Evolutionary conservation across 2,329 filamentous ascomycete genomes (phyloP).

Genomic region (Scleromitrula shiraiana): DNA sequence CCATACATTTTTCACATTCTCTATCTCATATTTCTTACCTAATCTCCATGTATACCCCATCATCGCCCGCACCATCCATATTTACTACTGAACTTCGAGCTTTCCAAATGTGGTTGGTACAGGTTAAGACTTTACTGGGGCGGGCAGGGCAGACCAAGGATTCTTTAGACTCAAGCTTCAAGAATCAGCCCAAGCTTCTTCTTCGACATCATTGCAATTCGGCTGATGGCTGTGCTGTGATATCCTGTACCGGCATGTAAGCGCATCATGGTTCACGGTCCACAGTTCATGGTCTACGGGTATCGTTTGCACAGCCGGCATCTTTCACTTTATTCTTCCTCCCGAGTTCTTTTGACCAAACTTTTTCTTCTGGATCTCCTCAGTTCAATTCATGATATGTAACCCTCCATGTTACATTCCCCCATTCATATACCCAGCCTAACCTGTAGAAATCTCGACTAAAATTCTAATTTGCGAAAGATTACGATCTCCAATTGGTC

Average conservation of each 20-base stretch:
- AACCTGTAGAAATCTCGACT: background rate
- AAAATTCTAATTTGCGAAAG: too few species aligned
- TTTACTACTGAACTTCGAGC: background rate
- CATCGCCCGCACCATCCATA: background rate
- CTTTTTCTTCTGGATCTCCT: background rate
- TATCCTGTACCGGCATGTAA: too few species aligned
- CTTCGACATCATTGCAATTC: too few species aligned
- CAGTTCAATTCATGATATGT: too few species aligned
- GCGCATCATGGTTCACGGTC: too few species aligned
- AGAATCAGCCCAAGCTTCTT: background rate
- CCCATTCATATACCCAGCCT: background rate
- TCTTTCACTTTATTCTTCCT: slow-evolving; percentile 1
- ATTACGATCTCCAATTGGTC: background rate
- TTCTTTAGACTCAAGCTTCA: background rate
- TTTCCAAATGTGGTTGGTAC: background rate
- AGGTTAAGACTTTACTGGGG: background rate
- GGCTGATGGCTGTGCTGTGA: background rate
- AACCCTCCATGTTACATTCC: too few species aligned
- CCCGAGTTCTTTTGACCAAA: background rate
- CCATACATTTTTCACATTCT: too few species aligned
- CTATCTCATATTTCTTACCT: too few species aligned
- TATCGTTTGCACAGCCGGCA: background rate
- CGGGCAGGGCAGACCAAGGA: slow-evolving; percentile 6
- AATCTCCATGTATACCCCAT: background rate
- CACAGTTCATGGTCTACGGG: too few species aligned